Evolutionary conservation across 1,284 basidiomycete species (phyloP).

Genomic region (Irpex lacteus): DNA sequence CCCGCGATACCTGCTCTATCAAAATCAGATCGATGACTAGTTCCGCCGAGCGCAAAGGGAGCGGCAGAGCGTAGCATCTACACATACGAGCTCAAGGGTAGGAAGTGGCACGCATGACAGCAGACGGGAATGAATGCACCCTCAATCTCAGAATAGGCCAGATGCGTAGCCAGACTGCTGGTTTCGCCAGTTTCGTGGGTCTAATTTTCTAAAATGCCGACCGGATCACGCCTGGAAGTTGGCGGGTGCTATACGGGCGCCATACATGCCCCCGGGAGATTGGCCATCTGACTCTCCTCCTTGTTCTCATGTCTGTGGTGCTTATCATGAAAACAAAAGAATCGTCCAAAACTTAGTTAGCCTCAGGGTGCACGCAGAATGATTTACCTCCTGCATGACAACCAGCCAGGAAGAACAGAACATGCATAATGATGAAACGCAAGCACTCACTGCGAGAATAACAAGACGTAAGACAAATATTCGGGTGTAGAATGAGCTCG

Average conservation of each 20-base stretch:
- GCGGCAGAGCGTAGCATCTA: background rate
- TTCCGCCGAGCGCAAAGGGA: background rate
- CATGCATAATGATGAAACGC: background rate
- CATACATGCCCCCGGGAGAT: background rate
- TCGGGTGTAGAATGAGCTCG: background rate
- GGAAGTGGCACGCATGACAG: background rate
- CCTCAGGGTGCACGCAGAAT: background rate
- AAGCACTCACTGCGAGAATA: background rate
- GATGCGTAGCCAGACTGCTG: background rate
- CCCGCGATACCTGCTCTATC: background rate
- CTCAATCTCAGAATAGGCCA: background rate
- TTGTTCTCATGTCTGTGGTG: background rate
- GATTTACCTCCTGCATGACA: background rate
- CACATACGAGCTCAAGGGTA: background rate
- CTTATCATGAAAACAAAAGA: background rate
- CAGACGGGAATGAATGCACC: background rate
- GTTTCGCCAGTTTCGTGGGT: background rate
- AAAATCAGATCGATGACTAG: background rate
- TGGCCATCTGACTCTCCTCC: background rate
- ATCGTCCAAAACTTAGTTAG: background rate
- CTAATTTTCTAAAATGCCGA: background rate
- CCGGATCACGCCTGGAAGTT: slow-evolving; percentile 1
- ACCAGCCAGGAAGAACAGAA: background rate
- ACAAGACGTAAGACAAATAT: background rate
- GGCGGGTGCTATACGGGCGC: background rate